Base-by-base conservation (phyloP, 805 yeast species). In the Monosporozyma aerobia region DNA sequence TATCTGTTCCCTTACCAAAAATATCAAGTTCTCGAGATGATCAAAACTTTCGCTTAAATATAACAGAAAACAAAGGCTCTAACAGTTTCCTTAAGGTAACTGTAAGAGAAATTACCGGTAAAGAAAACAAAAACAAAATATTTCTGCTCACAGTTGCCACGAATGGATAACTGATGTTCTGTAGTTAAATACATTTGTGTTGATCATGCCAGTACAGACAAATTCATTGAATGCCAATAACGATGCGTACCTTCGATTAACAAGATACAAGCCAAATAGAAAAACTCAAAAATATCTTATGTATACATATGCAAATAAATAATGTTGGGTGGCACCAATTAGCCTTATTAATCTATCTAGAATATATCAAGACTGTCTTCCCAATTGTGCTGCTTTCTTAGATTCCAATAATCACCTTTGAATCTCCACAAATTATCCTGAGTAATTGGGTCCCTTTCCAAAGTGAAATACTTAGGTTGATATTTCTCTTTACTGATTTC, bases 401-500 rank as follows among this genome's bases (percentile, higher is more conserved):
- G 63, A 22, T 58, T 65, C 99, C 99, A 92, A 67, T 92, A 92
- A 19, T 79, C 72, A 16, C 83, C 87, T 47, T 73, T 79, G 60
- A 66, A 81, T 57, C 75, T 77, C 94, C 95, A 92, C 70, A 75
- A 89, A 14, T 73, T 75, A 57, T 83, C 89, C 2, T 87, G 84
- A 0, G 97, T 88, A 5, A 84, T 74, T 1, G 94, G 90, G 64
- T 92, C 97, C 44, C 64, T 72, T 51, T 74, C 79, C 65, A 80
- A 80, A 4, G 64, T 67, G 59, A 92, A 92, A 84, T 90, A 94
- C 40, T 73, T 69, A 0, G 97, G 96, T 53, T 72, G 58, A 69
- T 87, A 88, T 2, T 59, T 57, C 37, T 67, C 68, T 13, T 80
- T 79, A 1, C 61, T 61, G 27, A 66, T 73, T 51, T 89, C 97